These are phyloP conservation scores for Starmera quercuum DNA, from an alignment of 805 yeast genomes.

Conservation along the genomic window DNA sequence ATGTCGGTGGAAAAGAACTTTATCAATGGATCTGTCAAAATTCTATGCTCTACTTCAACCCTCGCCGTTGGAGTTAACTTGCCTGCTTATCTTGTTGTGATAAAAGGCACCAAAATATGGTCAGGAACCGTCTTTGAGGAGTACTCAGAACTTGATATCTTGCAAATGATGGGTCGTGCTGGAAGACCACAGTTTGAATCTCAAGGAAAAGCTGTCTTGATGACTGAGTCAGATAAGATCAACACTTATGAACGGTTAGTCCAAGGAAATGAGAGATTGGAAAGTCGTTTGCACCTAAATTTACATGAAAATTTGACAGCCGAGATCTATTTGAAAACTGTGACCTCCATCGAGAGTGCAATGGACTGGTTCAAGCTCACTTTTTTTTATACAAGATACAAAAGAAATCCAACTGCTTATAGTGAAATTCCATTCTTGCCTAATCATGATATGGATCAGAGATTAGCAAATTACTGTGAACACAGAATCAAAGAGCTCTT, in stretches of 20 bases:
- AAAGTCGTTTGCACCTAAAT: slow-evolving; percentile 36
- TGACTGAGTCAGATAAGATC: slow-evolving; percentile 32
- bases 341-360: slow-evolving; percentile 29
- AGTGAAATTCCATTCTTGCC: slow-evolving; percentile 19
- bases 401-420: slow-evolving; percentile 33
- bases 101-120: slow-evolving; percentile 62
- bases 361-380: slow-evolving; percentile 41
- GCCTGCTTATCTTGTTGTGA: slow-evolving; percentile 51
- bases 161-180: slow-evolving; percentile 63
- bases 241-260: slow-evolving; percentile 33
- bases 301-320: slow-evolving; percentile 35
- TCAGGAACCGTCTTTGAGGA: slow-evolving; percentile 39
- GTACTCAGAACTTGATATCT: slow-evolving; percentile 45
- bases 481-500: slow-evolving; percentile 24
- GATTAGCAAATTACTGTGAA: slow-evolving; percentile 27
- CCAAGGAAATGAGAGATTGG: slow-evolving; percentile 35
- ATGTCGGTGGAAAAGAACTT: slow-evolving; percentile 36
- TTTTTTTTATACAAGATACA: slow-evolving; percentile 39
- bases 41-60: slow-evolving; percentile 52
- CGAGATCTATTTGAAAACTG: slow-evolving; percentile 34
- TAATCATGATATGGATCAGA: slow-evolving; percentile 19
- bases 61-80: slow-evolving; percentile 55
- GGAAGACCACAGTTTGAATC: slow-evolving; percentile 54
- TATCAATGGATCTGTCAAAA: slow-evolving; percentile 30
- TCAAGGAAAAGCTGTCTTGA: slow-evolving; percentile 38